Evolutionary conservation across 2,329 filamentous ascomycete genomes (phyloP).

Genomic region (Curvularia sp.): DNA sequence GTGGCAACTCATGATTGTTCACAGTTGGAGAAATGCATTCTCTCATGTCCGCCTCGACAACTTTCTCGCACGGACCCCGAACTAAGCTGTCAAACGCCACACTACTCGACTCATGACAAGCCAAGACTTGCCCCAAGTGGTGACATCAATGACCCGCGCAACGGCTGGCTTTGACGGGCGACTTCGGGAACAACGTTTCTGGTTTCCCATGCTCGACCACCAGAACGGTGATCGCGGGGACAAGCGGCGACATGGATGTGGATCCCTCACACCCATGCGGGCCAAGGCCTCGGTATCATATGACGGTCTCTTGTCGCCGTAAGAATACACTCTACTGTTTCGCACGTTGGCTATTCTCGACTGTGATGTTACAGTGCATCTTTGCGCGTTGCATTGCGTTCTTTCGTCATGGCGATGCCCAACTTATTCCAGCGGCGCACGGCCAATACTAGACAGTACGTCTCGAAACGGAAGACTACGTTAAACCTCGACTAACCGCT

Average conservation of each 20-base stretch:
- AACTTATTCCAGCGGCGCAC: constrained; percentile 54
- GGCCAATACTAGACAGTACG: constrained; percentile 54
- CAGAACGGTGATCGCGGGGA: constrained; percentile 10
- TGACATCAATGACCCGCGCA: constrained; percentile 23
- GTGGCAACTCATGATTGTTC: constrained; percentile 39
- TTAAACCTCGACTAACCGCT: constrained; percentile 19
- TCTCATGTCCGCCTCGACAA: constrained; percentile 16
- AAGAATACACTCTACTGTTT: constrained; percentile 6
- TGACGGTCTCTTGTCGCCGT: constrained; percentile 27
- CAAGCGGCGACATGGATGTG: constrained; percentile 25
- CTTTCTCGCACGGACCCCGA: constrained; percentile 25
- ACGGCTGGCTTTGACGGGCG: neutral
- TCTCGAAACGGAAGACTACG: constrained; percentile 24
- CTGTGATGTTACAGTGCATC: neutral
- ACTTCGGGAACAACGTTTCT: neutral
- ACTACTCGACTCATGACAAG: neutral
- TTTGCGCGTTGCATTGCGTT: neutral
- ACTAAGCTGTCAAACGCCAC: constrained; percentile 7
- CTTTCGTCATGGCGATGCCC: constrained; percentile 50
- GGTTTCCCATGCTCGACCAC: neutral
- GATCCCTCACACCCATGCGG: constrained; percentile 17
- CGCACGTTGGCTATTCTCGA: neutral
- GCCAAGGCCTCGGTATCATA: constrained; percentile 42
- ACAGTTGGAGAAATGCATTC: constrained; percentile 3
- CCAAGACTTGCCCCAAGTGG: constrained; percentile 7